Base-by-base conservation (phyloP, 108 stramenopile genomes). In the Cyclotella distinguenda region DNA sequence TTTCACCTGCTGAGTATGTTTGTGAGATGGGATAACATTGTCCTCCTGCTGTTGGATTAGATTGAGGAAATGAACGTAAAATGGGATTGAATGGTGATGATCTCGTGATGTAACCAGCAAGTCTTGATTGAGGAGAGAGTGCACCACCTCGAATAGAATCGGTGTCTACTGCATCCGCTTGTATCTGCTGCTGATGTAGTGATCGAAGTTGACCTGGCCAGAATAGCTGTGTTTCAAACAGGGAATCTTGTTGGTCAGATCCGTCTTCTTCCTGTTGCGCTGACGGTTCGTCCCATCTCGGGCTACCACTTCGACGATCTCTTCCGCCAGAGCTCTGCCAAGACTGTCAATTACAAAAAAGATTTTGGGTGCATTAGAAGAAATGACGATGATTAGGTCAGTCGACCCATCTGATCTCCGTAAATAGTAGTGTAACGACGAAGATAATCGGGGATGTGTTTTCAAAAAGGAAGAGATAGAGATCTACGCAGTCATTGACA, bases 21-120 rank as follows among this genome's bases (percentile, higher is more conserved):
- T 59, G 54, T 10, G 33, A 25, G 54, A 34, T 34, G 7, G 54
- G 34, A 22, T 35, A 35, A 55, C 34, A 52, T 1, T 52, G 51
- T 27, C 28, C 23, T 52, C 4, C 51, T 1, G 16, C 27, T 25
- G 13, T 30, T 30, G 30, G 54, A 19, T 35, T 36, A 28, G 54
- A 1, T 35, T 55, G 58, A 59, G 40, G 58, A 22, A 59, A 21
- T 23, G 58, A 16, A 43, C 31, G 30, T 2, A 1, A 25, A 32
- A n/a, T 10, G 0, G 12, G 30, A 53, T 53, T 48, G n/a, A n/a
- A n/a, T 48, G 13, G 3, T 3, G 34, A 18, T 19, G 54, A 1
- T 10, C n/a, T 5, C 0, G 26, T 18, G 6, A 35, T 55, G 16
- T 55, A 55, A 38, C 54, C 34, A 0, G 54, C 34, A 9, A 55